Base-by-base conservation (phyloP, 2,329 filamentous ascomycete species). In the Domatiomyces catenatus region DNA sequence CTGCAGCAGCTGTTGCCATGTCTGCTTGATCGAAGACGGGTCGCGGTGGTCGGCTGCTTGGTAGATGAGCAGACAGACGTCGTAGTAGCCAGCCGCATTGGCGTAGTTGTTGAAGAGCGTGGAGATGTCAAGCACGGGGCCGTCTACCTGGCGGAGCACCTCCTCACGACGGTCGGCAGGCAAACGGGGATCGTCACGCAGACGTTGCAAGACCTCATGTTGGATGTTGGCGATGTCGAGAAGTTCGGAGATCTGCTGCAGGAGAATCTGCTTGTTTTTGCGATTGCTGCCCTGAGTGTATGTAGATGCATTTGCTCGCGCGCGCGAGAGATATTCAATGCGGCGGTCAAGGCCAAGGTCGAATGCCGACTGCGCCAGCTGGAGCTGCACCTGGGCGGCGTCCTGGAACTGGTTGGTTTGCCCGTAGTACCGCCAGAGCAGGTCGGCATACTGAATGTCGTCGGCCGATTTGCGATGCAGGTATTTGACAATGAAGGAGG, bases 171-270 rank as follows among this genome's bases (percentile, higher is more conserved):
- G 77, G 47, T 83, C 78, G 0, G 72, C 68, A 10, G 74, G 69
- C 39, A 95, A 75, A 44, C 92, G 79, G 1, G 71, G 64, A 57
- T 98, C 92, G 8, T 75, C 75, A 62, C 75, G 79, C 48, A 98
- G 71, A 45, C 86, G 77, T 63, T 88, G 83, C 20, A 96, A 67
- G 43, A 96, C 69, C 60, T 98, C 92, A 62, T 94, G 86, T 65
- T 98, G 92, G 49, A 98, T 92, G 61, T 92, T 90, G 12, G 89
- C 90, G 47, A 96, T 80, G 60, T 98, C 92, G 8, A 98, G 79
- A 44, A 93, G 74, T 58, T 92, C 88, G 2, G 81, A 81, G 20
- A 95, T 84, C 55, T 87, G 81, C 60, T 94, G 86, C 51, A 90
- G 78, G 24, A 96, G 73, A 53, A 88, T 76, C 65, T 95, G 92